A percentile compares a stretch with the other conserved stretches of the same genome.
phyloP scores from a whole-genome alignment of 2,329 filamentous ascomycete genomes.

The Colletotrichum graminicola region DNA sequence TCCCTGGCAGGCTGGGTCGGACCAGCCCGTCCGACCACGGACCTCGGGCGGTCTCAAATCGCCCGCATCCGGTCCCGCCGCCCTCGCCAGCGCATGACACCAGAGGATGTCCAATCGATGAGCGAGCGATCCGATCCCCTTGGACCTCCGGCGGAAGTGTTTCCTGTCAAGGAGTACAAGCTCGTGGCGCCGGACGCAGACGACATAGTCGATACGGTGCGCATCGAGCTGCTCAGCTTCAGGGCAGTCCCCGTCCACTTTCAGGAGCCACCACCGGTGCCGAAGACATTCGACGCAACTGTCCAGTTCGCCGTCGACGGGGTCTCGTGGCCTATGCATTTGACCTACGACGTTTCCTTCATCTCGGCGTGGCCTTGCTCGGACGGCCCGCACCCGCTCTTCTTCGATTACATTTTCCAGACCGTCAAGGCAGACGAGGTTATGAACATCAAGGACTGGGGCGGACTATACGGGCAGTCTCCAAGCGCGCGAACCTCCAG shows the following conservation, averaged over 20 bases:
- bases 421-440: conserved; percentile 73
- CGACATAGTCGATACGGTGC: conserved; percentile 73
- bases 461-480: conserved; percentile 54
- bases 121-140: conserved; percentile 75
- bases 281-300: conserved; percentile 69
- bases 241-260: conserved; percentile 54
- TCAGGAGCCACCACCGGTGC: conserved; percentile 47
- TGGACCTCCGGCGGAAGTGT: conserved; percentile 71
- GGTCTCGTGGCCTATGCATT: conserved; percentile 71
- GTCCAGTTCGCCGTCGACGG: conserved; percentile 75
- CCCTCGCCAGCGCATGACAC: conserved; percentile 67
- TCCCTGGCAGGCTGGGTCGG: conserved; percentile 81
- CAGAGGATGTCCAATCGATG: conserved; percentile 75
- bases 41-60: conserved; percentile 77
- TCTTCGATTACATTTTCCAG: conserved; percentile 76
- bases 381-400: conserved; percentile 75
- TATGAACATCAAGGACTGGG: conserved; percentile 76
- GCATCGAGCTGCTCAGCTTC: conserved; percentile 76
- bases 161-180: conserved; percentile 76
- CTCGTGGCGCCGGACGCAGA: conserved; percentile 69
- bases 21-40: conserved; percentile 75
- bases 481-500: conserved; percentile 47
- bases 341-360: conserved; percentile 75
- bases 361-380: conserved; percentile 74
- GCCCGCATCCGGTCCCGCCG: conserved; percentile 74